phyloP scores from a whole-genome alignment of 2,329 filamentous ascomycete species.

The Waltergamsia citrina region DNA sequence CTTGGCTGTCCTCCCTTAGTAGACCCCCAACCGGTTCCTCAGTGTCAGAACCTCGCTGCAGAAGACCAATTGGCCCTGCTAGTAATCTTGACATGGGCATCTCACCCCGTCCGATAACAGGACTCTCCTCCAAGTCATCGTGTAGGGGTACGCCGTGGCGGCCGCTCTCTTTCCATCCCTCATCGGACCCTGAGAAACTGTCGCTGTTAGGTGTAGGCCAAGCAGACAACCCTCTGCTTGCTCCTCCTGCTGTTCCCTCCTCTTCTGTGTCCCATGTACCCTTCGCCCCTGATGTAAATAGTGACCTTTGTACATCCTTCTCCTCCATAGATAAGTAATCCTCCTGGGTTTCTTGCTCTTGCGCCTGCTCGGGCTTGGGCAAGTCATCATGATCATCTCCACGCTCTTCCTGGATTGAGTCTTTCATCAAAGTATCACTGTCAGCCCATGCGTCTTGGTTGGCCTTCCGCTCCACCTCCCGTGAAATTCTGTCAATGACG shows the following conservation, averaged over 20 bases:
- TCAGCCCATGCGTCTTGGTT: constrained; percentile 8
- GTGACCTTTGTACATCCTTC: neutral
- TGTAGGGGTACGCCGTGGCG: constrained; percentile 13
- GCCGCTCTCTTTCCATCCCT: constrained; percentile 12
- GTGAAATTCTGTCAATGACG: neutral
- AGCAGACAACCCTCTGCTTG: constrained; percentile 8
- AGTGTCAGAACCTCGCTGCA: constrained; percentile 17
- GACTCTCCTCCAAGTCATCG: constrained; percentile 25
- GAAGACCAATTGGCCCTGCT: constrained; percentile 14
- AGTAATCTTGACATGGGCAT: constrained; percentile 7
- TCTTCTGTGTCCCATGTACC: neutral
- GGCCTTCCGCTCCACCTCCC: too few species aligned
- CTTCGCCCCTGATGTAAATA: neutral
- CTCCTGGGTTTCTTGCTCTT: too few species aligned
- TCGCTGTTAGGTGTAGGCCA: constrained; percentile 8
- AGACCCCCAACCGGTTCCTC: constrained; percentile 18
- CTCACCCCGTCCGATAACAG: constrained; percentile 21
- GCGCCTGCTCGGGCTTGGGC: too few species aligned
- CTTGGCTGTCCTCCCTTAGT: constrained; percentile 18
- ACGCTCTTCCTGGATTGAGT: too few species aligned
- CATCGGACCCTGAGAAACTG: constrained; percentile 11
- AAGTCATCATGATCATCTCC: too few species aligned
- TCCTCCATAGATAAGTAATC: too few species aligned
- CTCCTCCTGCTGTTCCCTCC: constrained; percentile 2
- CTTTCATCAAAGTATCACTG: neutral